Base-by-base conservation (phyloP, 75 land plant genomes). In the Selaginella moellendorffii region DNA sequence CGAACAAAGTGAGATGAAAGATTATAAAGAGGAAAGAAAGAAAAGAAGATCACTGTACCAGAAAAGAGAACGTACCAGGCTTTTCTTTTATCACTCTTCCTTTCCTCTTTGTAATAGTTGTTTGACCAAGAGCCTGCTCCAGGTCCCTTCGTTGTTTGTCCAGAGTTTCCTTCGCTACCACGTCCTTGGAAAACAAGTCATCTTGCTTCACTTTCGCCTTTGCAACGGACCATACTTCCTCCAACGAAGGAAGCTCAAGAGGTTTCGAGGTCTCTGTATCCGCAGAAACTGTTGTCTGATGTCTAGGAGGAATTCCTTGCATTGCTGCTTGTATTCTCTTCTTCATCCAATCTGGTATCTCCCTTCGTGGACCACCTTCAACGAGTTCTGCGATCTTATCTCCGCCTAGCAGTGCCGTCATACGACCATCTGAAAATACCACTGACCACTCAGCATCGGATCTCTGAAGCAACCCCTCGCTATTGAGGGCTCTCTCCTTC, bases 141-240 rank as follows among this genome's bases (percentile, higher is more conserved):
- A 84, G 58, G 24, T 78, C 72, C 68, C 71, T 76, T 20, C 84
- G 54, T 72, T 84, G 78, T 62, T 78, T 68, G 61, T 81, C 85
- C 28, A 84, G 69, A 9, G 65, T 61, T 61, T 79, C 84, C 61
- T 79, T 77, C 67, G 78, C 86, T 31, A 72, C 75, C 54, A 71
- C 80, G 22, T 79, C 70, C 22, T 70, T 74, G 30, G 81, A 63
- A 61, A 9, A 62, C 10, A 56, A 19, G 8, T 19, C 59, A 71
- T 78, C 84, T 61, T 79, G 76, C 63, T 74, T 84, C 31, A 78
- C 70, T 68, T 74, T 81, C 56, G 80, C 79, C 54, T 73, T 72
- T 63, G 79, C 78, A 28, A 84, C 78, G 22, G 79, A 81, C 87
- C 87, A 84, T 2, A 84, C 84, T 62, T 81, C 81, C 18, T 84